A percentile compares a stretch with the other conserved stretches of the same genome.
Conservation (phyloP, 2,329 filamentous ascomycete species). For the Alternaria alternata region DNA sequence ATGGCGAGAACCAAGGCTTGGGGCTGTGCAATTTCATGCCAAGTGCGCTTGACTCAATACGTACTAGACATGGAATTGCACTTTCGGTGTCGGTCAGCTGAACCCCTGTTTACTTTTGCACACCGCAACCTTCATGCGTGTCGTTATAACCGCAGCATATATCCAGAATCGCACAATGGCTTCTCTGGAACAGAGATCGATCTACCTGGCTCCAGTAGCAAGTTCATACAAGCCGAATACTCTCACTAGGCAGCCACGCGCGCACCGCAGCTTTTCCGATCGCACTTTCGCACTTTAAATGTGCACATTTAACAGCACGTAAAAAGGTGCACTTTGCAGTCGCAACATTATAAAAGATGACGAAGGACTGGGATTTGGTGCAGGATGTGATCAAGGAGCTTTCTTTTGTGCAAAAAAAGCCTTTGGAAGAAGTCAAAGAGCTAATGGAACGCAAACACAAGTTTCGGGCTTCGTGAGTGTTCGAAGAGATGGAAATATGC, state of each 20-base stretch:
- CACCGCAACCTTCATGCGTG: background rate
- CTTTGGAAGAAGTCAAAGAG: slow-evolving; percentile 43
- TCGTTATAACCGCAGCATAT: background rate
- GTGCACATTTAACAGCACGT: background rate
- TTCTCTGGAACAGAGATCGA: background rate
- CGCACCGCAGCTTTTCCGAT: background rate
- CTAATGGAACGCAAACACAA: slow-evolving; percentile 45
- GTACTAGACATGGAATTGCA: slow-evolving; percentile 12
- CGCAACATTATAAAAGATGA: slow-evolving; percentile 30
- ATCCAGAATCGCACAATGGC: background rate
- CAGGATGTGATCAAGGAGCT: slow-evolving; percentile 44
- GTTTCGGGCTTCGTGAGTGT: slow-evolving; percentile 47
- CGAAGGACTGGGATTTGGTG: slow-evolving; percentile 42
- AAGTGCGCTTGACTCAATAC: slow-evolving; percentile 2
- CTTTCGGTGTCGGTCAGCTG: background rate
- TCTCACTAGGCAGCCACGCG: background rate
- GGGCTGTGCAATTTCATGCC: background rate
- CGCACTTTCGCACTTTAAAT: background rate
- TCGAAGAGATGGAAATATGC: background rate
- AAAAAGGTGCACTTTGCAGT: background rate
- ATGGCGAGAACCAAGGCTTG: background rate
- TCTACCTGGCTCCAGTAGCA: background rate
- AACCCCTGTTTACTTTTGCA: slow-evolving; percentile 9
- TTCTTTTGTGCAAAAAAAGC: slow-evolving; percentile 45
- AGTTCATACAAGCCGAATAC: background rate